Evolutionary conservation across 192 early-diverging fungal species (phyloP).

Genomic region (Coemansia sp.): DNA sequence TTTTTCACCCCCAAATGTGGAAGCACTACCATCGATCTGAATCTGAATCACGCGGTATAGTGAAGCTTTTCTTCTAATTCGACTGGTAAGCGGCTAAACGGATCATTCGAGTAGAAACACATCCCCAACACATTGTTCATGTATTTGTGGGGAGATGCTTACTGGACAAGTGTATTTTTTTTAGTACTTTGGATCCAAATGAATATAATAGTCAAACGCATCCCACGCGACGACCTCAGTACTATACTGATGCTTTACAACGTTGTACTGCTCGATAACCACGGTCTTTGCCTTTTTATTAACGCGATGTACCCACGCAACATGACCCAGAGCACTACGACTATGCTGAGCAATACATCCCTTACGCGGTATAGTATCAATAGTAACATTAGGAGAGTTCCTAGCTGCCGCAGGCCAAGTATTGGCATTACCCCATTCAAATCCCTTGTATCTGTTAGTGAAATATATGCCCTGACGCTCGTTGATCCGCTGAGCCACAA

Average conservation of each 20-base stretch:
- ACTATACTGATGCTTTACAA: slow-evolving; percentile 32
- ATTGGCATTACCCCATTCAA: slow-evolving; percentile 47
- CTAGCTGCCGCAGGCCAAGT: slow-evolving; percentile 41
- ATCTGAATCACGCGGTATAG: not conserved
- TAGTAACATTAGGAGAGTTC: slow-evolving; percentile 21
- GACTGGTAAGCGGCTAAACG: too few relatives aligned
- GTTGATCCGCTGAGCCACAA: slow-evolving; percentile 54
- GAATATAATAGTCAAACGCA: slow-evolving; percentile 38
- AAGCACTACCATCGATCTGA: not conserved
- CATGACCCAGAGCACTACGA: slow-evolving; percentile 24
- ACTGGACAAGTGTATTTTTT: not conserved
- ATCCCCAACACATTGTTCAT: too few relatives aligned
- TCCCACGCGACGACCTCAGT: slow-evolving; percentile 32
- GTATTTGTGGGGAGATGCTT: too few relatives aligned
- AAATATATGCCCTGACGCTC: slow-evolving; percentile 41
- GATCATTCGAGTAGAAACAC: too few relatives aligned
- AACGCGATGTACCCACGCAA: slow-evolving; percentile 36
- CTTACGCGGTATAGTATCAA: slow-evolving; percentile 12
- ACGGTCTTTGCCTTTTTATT: slow-evolving; percentile 15
- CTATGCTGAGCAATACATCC: slow-evolving; percentile 41
- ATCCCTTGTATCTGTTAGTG: slow-evolving; percentile 51
- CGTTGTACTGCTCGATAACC: slow-evolving; percentile 25
- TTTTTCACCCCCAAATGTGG: not conserved
- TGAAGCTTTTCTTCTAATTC: too few relatives aligned
- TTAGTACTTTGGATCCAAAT: slow-evolving; percentile 20